Percentiles rank a stretch among this genome's conserved stretches.
These are phyloP conservation scores for Phaeolepiota aurea DNA, from an alignment of 768 basidiomycete genomes.

Conservation along the genomic window DNA sequence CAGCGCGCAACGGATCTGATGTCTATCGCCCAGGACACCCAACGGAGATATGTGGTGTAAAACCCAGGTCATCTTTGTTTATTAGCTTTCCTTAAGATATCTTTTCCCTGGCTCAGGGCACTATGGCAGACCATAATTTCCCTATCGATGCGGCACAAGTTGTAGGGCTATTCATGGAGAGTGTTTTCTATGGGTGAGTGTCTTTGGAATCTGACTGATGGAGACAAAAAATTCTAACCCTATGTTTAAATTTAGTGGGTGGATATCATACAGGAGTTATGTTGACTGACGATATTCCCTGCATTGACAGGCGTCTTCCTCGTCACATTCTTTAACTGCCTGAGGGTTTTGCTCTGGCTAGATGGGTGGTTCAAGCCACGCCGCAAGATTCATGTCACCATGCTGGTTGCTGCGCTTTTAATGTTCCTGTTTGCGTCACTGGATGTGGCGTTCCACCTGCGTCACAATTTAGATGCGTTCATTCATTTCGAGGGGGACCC, in stretches of 20 bases:
- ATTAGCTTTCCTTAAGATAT: too few relatives aligned
- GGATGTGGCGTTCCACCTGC: slow-evolving; percentile 31
- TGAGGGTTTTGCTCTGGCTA: slow-evolving; percentile 22
- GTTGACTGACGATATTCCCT: slow-evolving; percentile 2
- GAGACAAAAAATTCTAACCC: too few relatives aligned
- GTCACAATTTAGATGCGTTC: slow-evolving; percentile 33
- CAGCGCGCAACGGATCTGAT: too few relatives aligned
- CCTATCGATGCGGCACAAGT: slow-evolving; percentile 29
- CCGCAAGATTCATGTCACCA: slow-evolving; percentile 18
- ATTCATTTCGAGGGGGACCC: slow-evolving; percentile 24
- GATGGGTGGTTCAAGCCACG: slow-evolving; percentile 18
- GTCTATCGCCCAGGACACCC: too few relatives aligned
- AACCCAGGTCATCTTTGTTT: too few relatives aligned
- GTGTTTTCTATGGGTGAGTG: slow-evolving; percentile 27
- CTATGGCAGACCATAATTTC: too few relatives aligned
- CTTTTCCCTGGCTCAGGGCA: too few relatives aligned
- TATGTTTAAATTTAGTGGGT: background rate
- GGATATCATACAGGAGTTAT: slow-evolving; percentile 1
- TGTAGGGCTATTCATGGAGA: slow-evolving; percentile 31
- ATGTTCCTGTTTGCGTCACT: slow-evolving; percentile 32
- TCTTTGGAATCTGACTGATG: background rate
- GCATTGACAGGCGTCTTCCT: slow-evolving; percentile 23
- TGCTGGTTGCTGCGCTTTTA: slow-evolving; percentile 25
- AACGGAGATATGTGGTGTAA: too few relatives aligned
- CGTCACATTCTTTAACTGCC: slow-evolving; percentile 25